These are phyloP conservation scores for Hymenoscyphus repandus DNA, from an alignment of 2,329 filamentous ascomycete species.

Conservation along the genomic window DNA sequence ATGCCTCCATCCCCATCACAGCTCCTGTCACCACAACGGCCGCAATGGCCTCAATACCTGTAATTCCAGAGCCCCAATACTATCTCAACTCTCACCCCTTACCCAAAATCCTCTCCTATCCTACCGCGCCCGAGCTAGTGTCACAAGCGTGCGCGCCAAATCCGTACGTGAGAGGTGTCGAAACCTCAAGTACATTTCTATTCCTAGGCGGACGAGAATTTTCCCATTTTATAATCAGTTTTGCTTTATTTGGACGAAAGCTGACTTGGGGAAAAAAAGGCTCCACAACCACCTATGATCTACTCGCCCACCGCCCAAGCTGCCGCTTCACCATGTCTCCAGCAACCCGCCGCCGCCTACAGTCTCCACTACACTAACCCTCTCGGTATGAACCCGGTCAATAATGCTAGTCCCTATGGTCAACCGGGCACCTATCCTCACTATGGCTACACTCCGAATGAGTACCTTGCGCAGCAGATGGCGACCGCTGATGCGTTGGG, in stretches of 20 bases:
- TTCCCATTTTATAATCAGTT: no score
- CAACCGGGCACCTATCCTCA: not conserved
- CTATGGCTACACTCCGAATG: conserved; percentile 19
- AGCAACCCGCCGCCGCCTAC: not conserved
- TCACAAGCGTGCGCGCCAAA: no score
- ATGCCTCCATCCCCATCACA: conserved; percentile 2
- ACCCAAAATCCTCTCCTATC: no score
- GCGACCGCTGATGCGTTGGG: conserved; percentile 16
- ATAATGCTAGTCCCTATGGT: not conserved
- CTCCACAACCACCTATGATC: no score
- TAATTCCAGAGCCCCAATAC: not conserved
- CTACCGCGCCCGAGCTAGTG: no score
- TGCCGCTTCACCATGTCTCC: not conserved
- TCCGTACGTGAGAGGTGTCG: no score
- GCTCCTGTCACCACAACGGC: not conserved
- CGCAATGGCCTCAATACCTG: not conserved
- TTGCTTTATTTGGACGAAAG: no score
- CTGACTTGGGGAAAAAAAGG: no score
- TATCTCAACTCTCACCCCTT: conserved; percentile 12
- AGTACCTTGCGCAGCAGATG: conserved; percentile 25
- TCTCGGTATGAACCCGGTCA: not conserved
- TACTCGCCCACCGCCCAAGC: no score
- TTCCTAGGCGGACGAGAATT: no score
- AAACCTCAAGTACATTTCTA: no score
- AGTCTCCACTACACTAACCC: not conserved